Conservation (phyloP, 176 grass and related monocot species). For the Metroxylon sagu region DNA sequence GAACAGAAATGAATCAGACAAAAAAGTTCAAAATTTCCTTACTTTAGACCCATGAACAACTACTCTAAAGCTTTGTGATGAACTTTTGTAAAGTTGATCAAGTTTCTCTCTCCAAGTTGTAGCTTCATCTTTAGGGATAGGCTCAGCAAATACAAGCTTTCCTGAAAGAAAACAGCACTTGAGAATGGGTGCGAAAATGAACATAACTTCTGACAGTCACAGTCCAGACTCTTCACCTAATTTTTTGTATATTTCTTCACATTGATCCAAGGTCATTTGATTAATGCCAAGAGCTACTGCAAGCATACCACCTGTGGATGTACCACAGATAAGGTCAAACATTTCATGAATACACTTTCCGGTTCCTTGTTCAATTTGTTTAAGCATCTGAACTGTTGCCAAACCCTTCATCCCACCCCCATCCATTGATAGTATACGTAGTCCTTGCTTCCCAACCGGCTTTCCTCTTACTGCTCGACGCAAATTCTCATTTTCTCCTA, state of each 20-base stretch:
- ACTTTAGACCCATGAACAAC: slow-evolving; percentile 99
- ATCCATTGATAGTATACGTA: slow-evolving; percentile 94
- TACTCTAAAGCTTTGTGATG: slow-evolving; percentile 94
- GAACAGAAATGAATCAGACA: slow-evolving; percentile 5
- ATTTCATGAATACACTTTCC: slow-evolving; percentile 92
- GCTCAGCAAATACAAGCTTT: slow-evolving; percentile 94
- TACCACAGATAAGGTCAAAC: slow-evolving; percentile 99
- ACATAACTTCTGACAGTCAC: slow-evolving; percentile 1
- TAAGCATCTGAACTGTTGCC: slow-evolving; percentile 97
- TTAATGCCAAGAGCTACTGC: slow-evolving; percentile 95
- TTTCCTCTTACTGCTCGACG: slow-evolving; percentile 78
- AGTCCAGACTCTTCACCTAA: slow-evolving; percentile 47
- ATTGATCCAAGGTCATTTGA: slow-evolving; percentile 81
- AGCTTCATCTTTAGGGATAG: slow-evolving; percentile 93
- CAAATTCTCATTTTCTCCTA: slow-evolving; percentile 95
- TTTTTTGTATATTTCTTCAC: slow-evolving; percentile 99
- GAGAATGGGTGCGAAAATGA: too few relatives aligned
- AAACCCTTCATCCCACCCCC: slow-evolving; percentile 99
- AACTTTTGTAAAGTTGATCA: slow-evolving; percentile 98
- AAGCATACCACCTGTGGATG: slow-evolving; percentile 97
- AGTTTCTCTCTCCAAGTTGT: slow-evolving; percentile 88
- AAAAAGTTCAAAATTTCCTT: neutral
- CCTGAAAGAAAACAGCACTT: slow-evolving; percentile 22
- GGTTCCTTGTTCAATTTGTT: slow-evolving; percentile 95
- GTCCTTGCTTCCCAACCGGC: slow-evolving; percentile 73